Base-by-base conservation (phyloP, 2,329 filamentous ascomycete genomes). In the Cladosporium sp. region DNA sequence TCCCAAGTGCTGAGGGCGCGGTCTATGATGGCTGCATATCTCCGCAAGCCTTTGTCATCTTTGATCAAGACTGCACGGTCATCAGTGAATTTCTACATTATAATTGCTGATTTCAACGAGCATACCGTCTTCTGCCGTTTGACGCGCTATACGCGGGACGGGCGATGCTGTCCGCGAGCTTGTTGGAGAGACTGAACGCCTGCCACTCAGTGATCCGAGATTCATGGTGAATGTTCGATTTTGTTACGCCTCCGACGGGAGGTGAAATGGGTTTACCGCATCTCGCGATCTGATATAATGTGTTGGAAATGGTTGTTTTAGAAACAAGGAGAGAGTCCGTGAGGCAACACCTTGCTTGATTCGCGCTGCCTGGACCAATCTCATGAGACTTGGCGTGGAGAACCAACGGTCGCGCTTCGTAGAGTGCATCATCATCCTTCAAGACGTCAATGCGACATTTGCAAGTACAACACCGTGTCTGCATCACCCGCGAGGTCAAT, bases 1-100 rank as follows among this genome's bases (percentile, higher is more conserved):
- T 99, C 93, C 73, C 96, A 99, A 29, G 96, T 78, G 40, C 87
- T 82, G 55, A 99, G 79, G 29, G 90, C 88, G 68, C 90, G 83
- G 64, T 97, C 92, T 58, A 99, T 85, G 52, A 84, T 87, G 43
- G 85, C 82, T 39, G 90, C 89, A 81, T 97, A 99, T 68, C 91
- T 87, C 58, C 91, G 89, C 67, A 89, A 92, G 54, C 70, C 74
- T 59, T 84, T 85, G 64, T 86, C 80, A 61, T 81, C 82, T 60
- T 76, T 77, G 50, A 70, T 70, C n/a, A 74, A 54, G 8, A 18
- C 48, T 51, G 8, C 13, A 19, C 9, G 22, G 9, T 5, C 9
- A 27, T 27, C 22, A 27, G 22, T 9, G 9, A 5, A 5, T 27
- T 5, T 4, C 4, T 27, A 27, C 22, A 9, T 27, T 27, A 9